phyloP scores from a whole-genome alignment of 2,329 filamentous ascomycete genomes.

The Colletotrichum sp. region DNA sequence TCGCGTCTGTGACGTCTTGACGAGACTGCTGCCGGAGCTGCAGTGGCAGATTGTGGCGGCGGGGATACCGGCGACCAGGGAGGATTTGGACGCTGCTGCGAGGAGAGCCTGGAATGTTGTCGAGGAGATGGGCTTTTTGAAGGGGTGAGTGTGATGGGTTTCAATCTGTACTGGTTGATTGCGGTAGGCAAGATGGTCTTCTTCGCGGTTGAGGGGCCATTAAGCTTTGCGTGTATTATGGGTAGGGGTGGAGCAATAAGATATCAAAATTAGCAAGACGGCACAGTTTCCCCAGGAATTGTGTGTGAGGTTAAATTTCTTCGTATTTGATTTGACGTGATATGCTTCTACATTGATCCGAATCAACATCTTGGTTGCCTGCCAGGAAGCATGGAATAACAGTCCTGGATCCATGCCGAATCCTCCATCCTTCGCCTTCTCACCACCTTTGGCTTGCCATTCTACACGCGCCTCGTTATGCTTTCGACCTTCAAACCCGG shows the following conservation, averaged over 20 bases:
- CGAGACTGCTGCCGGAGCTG: neutral
- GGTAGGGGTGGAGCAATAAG: too few relatives aligned
- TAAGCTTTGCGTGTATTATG: too few relatives aligned
- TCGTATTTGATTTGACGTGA: neutral
- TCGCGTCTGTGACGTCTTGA: neutral
- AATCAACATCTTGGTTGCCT: too few relatives aligned
- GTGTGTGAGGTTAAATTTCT: too few relatives aligned
- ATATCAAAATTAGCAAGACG: neutral
- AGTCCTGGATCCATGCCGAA: fast-evolving
- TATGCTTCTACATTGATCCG: neutral
- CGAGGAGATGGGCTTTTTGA: neutral
- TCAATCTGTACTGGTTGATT: neutral
- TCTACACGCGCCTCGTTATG: neutral
- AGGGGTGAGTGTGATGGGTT: neutral
- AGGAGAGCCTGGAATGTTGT: neutral
- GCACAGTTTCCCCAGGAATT: neutral
- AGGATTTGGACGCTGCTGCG: neutral
- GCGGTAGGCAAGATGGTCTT: neutral
- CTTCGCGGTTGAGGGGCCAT: too few relatives aligned
- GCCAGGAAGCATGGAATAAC: neutral
- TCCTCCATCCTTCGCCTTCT: neutral
- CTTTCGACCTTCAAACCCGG: neutral
- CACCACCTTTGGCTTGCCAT: fast-evolving
- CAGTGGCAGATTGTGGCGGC: neutral
- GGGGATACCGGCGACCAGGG: neutral